These are phyloP conservation scores for Halophytophthora batemanensis DNA, from an alignment of 352 stramenopile genomes.

Conservation along the genomic window DNA sequence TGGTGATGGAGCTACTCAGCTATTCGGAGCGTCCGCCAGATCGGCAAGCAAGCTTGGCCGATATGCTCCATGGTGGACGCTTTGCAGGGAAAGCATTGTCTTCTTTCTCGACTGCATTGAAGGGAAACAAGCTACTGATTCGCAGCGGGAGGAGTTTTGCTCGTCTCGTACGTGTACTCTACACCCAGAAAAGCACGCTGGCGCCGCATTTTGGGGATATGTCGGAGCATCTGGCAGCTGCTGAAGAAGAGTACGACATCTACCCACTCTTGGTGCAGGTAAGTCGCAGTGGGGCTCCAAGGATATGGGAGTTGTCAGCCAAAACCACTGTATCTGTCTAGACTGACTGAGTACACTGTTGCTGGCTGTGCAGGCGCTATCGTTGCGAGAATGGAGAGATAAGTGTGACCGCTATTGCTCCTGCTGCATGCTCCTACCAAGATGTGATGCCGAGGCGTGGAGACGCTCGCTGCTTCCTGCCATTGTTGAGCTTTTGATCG, in stretches of 20 bases:
- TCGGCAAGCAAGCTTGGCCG: slow-evolving; percentile 15
- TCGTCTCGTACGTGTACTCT: slow-evolving; percentile 33
- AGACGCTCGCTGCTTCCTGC: slow-evolving; percentile 28
- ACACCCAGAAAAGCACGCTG: slow-evolving; percentile 16
- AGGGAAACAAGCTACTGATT: slow-evolving; percentile 27
- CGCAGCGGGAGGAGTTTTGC: slow-evolving; percentile 21
- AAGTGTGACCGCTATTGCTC: slow-evolving; percentile 29
- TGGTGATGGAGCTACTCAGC: slow-evolving; percentile 28
- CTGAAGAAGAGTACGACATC: slow-evolving; percentile 27
- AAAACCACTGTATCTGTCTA: neutral
- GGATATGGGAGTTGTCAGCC: no score
- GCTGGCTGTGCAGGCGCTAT: slow-evolving; percentile 30
- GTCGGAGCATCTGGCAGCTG: slow-evolving; percentile 18
- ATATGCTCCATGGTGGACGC: slow-evolving; percentile 14
- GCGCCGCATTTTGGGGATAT: slow-evolving; percentile 30
- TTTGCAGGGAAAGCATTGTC: slow-evolving; percentile 22
- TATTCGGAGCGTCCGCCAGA: slow-evolving; percentile 12
- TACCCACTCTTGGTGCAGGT: slow-evolving; percentile 43
- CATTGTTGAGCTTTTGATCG: slow-evolving; percentile 34
- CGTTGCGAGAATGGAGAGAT: slow-evolving; percentile 33
- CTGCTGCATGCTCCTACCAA: slow-evolving; percentile 21
- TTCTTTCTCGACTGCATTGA: slow-evolving; percentile 20
- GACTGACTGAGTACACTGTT: neutral
- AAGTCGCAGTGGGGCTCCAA: neutral
- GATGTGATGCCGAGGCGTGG: slow-evolving; percentile 21